Evolutionary conservation across 495 filamentous ascomycete genomes (phyloP).

Genomic region (Schizothecium vesticola): DNA sequence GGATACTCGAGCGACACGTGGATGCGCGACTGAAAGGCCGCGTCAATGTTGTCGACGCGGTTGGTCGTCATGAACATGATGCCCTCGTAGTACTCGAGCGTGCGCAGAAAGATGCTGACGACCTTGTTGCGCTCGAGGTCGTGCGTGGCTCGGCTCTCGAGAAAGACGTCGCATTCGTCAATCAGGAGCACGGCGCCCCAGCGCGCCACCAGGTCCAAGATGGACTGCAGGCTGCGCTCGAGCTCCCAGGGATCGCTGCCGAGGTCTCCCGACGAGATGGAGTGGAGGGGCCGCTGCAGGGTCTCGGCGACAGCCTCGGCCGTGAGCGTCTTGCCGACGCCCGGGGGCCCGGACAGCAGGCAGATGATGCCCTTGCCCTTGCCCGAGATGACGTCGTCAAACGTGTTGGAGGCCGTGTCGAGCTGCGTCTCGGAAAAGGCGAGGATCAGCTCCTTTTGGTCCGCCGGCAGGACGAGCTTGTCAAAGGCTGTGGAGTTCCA

Average conservation of each 20-base stretch:
- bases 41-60: constrained; percentile 44
- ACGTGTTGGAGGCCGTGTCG: constrained; percentile 41
- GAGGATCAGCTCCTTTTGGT: constrained; percentile 50
- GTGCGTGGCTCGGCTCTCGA: constrained; percentile 50
- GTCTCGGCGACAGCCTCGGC: constrained; percentile 52
- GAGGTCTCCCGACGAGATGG: constrained; percentile 52
- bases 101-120: constrained; percentile 52
- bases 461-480: constrained; percentile 46
- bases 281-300: constrained; percentile 46
- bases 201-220: constrained; percentile 45
- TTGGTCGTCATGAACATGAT: constrained; percentile 60
- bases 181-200: constrained; percentile 56
- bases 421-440: constrained; percentile 46
- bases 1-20: constrained; percentile 45
- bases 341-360: constrained; percentile 54
- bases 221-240: constrained; percentile 44
- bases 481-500: constrained; percentile 54
- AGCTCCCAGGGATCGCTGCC: constrained; percentile 45
- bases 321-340: constrained; percentile 57
- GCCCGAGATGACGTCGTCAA: constrained; percentile 54
- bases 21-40: constrained; percentile 48
- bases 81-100: constrained; percentile 52
- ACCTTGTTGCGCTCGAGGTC: constrained; percentile 53
- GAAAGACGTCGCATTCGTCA: constrained; percentile 66
- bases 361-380: constrained; percentile 59